Evolutionary conservation across 192 early-diverging fungal species (phyloP).

Genomic region (Polychytrium aggregatum): DNA sequence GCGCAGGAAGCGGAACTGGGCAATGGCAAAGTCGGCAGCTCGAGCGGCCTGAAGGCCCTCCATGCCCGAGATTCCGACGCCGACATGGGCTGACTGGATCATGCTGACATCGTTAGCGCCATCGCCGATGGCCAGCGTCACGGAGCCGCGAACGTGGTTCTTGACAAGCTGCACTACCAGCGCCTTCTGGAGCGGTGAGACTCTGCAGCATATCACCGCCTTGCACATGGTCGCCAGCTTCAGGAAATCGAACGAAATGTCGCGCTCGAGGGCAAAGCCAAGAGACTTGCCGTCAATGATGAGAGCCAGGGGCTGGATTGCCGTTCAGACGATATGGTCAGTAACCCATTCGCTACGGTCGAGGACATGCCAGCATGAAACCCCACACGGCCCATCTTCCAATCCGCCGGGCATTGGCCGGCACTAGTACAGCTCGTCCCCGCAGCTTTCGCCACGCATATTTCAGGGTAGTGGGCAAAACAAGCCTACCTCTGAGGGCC

Average conservation of each 20-base stretch:
- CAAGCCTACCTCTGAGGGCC: no score
- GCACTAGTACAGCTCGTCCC: conserved; percentile 41
- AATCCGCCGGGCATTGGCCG: conserved; percentile 36
- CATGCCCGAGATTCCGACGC: conserved; percentile 90
- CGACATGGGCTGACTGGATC: conserved; percentile 98
- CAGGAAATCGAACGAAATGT: conserved; percentile 52
- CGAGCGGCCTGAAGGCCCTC: conserved; percentile 96
- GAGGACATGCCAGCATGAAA: conserved; percentile 5
- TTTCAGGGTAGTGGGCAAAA: no score
- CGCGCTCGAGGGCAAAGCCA: conserved; percentile 80
- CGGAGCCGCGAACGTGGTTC: conserved; percentile 62
- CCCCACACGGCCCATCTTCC: no score
- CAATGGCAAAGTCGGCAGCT: conserved; percentile 93
- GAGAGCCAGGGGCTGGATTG: conserved; percentile 67
- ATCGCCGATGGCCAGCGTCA: conserved; percentile 94
- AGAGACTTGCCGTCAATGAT: conserved; percentile 92
- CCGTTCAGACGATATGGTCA: no score
- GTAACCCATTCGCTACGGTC: conserved; percentile 22
- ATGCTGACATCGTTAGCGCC: conserved; percentile 98
- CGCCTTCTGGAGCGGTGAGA: conserved; percentile 96
- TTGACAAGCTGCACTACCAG: conserved; percentile 97
- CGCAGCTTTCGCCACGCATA: no score
- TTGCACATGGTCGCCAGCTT: conserved; percentile 87
- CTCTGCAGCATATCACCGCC: conserved; percentile 94
- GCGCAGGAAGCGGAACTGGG: conserved; percentile 88